Evolutionary conservation across 176 grass and related monocot genomes (phyloP).

Genomic region (Oryza nivara): DNA sequence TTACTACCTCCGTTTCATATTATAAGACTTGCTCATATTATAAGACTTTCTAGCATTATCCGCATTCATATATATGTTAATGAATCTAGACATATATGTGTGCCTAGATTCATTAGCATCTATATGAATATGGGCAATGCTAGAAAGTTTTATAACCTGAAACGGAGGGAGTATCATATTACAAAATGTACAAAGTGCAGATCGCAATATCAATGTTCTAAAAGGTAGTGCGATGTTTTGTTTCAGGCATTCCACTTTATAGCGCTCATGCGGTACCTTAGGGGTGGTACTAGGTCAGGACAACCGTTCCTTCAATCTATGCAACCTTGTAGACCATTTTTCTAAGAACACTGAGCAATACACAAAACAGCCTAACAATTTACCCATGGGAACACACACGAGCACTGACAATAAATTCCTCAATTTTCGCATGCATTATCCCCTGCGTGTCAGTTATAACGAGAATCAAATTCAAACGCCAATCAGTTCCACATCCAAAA

Average conservation of each 20-base stretch:
- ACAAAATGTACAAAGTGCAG: slow-evolving; percentile 24
- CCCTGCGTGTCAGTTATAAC: neutral
- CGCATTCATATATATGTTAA: too few relatives aligned
- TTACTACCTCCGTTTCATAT: too few relatives aligned
- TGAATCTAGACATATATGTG: too few relatives aligned
- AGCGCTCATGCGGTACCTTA: neutral
- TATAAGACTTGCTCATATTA: too few relatives aligned
- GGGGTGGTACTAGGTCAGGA: too few relatives aligned
- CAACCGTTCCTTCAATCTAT: neutral
- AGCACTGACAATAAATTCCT: neutral
- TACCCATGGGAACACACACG: neutral
- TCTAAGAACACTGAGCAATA: neutral
- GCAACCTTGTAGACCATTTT: neutral
- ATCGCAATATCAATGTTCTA: neutral
- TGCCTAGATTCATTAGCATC: too few relatives aligned
- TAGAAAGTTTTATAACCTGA: too few relatives aligned
- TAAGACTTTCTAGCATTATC: too few relatives aligned
- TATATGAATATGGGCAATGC: too few relatives aligned
- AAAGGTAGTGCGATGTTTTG: neutral
- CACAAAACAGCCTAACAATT: neutral
- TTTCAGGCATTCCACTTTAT: neutral
- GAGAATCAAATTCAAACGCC: neutral
- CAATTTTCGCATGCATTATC: neutral
- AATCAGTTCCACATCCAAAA: slow-evolving; percentile 7
- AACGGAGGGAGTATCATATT: slow-evolving; percentile 14